phyloP scores from a whole-genome alignment of 2,329 filamentous ascomycete species.

The Fusarium domesticum region DNA sequence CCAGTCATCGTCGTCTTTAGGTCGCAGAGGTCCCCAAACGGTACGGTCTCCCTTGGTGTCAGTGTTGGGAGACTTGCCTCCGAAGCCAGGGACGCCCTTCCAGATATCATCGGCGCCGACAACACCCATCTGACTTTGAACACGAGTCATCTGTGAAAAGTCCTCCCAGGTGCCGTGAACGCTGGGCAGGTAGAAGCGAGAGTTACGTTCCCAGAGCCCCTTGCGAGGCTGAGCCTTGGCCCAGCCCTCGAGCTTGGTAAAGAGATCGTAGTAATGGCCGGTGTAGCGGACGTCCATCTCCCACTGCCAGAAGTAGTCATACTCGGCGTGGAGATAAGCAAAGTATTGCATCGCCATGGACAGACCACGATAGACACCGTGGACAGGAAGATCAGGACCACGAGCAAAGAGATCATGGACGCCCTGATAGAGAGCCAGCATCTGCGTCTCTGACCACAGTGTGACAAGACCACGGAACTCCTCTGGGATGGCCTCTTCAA shows the following conservation, averaged over 20 bases:
- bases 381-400: slow-evolving; percentile 69
- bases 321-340: slow-evolving; percentile 81
- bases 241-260: slow-evolving; percentile 68
- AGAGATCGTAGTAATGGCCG: slow-evolving; percentile 76
- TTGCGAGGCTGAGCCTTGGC: slow-evolving; percentile 71
- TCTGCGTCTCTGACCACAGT: slow-evolving; percentile 91
- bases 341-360: slow-evolving; percentile 97
- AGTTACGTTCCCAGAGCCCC: slow-evolving; percentile 76
- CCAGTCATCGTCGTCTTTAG: slow-evolving; percentile 64
- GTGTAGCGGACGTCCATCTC: slow-evolving; percentile 92
- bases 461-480: slow-evolving; percentile 89
- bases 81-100: slow-evolving; percentile 48
- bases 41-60: slow-evolving; percentile 44
- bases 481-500: slow-evolving; percentile 66
- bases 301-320: slow-evolving; percentile 92
- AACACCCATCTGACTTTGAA: slow-evolving; percentile 70
- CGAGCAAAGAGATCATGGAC: slow-evolving; percentile 72
- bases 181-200: slow-evolving; percentile 72
- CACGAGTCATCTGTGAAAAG: slow-evolving; percentile 69
- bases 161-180: slow-evolving; percentile 78
- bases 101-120: slow-evolving; percentile 66
- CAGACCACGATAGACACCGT: slow-evolving; percentile 88
- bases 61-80: slow-evolving; percentile 38
- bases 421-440: slow-evolving; percentile 85
- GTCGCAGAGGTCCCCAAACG: slow-evolving; percentile 82